These are phyloP conservation scores for Plasmodium berghei DNA, from an alignment of 169 alveolate species.

Conservation along the genomic window DNA sequence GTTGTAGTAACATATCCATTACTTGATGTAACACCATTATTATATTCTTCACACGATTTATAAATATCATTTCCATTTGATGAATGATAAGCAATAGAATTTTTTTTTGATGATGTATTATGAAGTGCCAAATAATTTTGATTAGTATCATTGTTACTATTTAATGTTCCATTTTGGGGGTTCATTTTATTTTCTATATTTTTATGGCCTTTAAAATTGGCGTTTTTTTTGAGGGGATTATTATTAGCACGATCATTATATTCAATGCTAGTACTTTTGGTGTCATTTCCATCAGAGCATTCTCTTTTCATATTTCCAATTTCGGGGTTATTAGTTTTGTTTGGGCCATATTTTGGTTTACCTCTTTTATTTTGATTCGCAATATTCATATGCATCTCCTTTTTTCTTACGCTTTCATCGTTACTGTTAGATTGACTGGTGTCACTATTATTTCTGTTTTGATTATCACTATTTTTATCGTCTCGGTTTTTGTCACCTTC, in stretches of 20 bases:
- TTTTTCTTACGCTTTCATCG: background rate
- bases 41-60: slow-evolving; percentile 61
- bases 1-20: slow-evolving; percentile 60
- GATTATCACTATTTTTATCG: slow-evolving; percentile 17
- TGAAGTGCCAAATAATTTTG: background rate
- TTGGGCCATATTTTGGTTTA: background rate
- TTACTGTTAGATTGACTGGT: slow-evolving; percentile 12
- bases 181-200: slow-evolving; percentile 15
- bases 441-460: slow-evolving; percentile 16
- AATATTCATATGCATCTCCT: background rate
- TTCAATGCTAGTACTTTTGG: background rate
- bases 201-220: slow-evolving; percentile 1
- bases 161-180: background rate
- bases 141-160: background rate
- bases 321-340: background rate
- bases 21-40: slow-evolving; percentile 41
- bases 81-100: slow-evolving; percentile 34
- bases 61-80: slow-evolving; percentile 69
- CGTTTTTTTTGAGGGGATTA: slow-evolving; percentile 1
- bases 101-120: slow-evolving; percentile 9
- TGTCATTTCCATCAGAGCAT: background rate
- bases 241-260: background rate
- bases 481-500: slow-evolving; percentile 10
- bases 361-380: slow-evolving; percentile 2
- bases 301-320: background rate